Evolutionary conservation across 202 grass and related monocot genomes (phyloP), one percentile per base, ranked within the genome.

Genomic region (Sporobolus alterniflorus): DNA sequence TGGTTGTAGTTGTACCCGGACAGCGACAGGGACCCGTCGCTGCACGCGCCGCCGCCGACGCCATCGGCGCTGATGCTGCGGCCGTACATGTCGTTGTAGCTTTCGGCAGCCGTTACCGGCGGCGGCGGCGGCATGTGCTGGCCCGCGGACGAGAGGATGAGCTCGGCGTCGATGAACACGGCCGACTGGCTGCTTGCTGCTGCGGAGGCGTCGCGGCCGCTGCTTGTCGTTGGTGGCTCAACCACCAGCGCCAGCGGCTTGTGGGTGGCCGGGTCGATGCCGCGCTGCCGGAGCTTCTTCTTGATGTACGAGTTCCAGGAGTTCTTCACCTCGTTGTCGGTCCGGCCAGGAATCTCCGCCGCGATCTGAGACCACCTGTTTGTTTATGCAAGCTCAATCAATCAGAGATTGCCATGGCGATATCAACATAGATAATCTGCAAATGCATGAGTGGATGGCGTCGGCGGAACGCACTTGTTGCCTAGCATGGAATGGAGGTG

Each of bases 241-340:
- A n/a, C 79, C 14, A 26, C 57, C 11, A 15, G 1, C 16, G 11
- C 46, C 20, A 91, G 67, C 30, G 83, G 90, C 80, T 89, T 71
- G 83, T 92, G 90, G 11, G 90, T 92, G 76, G 69, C 72, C 16
- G 90, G 90, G 80, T 92, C 90, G 83, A 92, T 89, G 64, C 90
- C 90, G 54, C 90, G 71, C 59, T 89, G 70, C 9, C 80, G 74
- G 32, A 92, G 90, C 83, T 87, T 92, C 87, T 92, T 92, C 90
- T 92, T 92, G 86, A 92, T 68, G 90, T 67, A 87, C 29, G 91
- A 93, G 67, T 93, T 93, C 91, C 91, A 93, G 71, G 87, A 84
- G 76, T 93, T 93, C 60, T 93, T 93, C 1, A 93, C 81, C 81
- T 93, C 91, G 67, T 93, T 93, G 87, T 93, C 91, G 16, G 91